Base-by-base conservation (phyloP, 1,284 basidiomycete species). In the Irpex sp. region DNA sequence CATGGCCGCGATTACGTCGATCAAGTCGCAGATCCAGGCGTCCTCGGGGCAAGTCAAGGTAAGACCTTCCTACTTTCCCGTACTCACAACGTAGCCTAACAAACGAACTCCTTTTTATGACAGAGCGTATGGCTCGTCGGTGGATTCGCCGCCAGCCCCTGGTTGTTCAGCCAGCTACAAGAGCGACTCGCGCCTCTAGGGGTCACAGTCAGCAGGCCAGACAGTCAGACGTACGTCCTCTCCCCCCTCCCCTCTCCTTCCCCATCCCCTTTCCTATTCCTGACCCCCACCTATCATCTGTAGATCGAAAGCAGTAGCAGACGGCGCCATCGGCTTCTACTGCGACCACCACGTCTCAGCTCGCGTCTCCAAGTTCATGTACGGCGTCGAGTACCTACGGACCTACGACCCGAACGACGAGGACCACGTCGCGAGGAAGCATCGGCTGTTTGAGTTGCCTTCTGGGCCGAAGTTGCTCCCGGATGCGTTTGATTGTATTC, bases 331-430 rank as follows among this genome's bases (percentile, higher is more conserved):
- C 66, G 89, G 90, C 11, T 92, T 92, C 74, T 92, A 90, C 73
- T 89, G 87, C 67, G 90, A 92, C 70, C 90, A 92, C 65, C 87
- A 90, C 67, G 89, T 92, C 64, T 88, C 87, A 5, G 88, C 89
- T 37, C 83, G 90, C 47, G 84, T 91, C 77, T 87, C 88, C 50
- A 90, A 82, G 71, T 90, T 87, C 71, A 86, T 90, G 83, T 92
- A 92, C 69, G 90, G 90, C 17, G 89, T 92, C 55, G 89, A 92
- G 71, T 92, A 85, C 70, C 76, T 91, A 19, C 82, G 89, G 7
- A 86, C 89, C 66, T 85, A 82, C 69, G 83, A 92, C 70, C 75
- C 80, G 1, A 78, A 78, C 46, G 86, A 92, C 71, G 79, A 82
- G 15, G 89, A 91, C 59, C 90, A 92, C 69, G 72, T 84, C 53